Conservation (phyloP, 345 rosid species). For the Eucalyptus tenuipes region DNA sequence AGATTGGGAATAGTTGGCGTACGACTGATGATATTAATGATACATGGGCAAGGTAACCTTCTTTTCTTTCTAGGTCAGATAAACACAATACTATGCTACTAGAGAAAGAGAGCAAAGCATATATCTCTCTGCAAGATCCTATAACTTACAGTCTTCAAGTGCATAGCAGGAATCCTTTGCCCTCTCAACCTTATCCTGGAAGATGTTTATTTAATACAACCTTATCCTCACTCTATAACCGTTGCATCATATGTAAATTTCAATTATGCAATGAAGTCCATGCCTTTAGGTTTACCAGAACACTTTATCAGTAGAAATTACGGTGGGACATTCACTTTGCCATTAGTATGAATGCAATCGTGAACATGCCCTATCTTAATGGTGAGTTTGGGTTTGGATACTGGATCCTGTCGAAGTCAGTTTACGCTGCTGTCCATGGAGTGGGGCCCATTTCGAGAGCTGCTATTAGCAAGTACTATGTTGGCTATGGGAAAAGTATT, state of each 20-base stretch:
- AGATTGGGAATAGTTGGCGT: conserved; percentile 98
- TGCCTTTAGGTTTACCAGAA: background rate
- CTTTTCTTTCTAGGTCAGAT: background rate
- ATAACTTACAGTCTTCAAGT: background rate
- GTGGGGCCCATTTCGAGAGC: background rate
- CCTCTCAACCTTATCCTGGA: background rate
- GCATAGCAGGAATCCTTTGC: background rate
- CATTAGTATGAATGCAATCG: background rate
- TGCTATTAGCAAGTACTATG: background rate
- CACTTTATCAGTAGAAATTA: background rate
- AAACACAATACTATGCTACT: background rate
- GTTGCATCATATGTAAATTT: background rate
- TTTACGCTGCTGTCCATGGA: background rate
- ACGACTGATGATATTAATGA: conserved; percentile 90
- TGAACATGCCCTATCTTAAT: background rate
- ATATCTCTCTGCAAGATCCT: background rate
- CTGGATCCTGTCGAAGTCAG: background rate
- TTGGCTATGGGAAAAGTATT: background rate
- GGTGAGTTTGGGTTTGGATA: background rate
- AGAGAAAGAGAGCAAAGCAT: background rate
- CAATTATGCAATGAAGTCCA: background rate
- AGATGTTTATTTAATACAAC: background rate
- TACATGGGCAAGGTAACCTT: conserved; percentile 81
- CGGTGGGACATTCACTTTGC: background rate
- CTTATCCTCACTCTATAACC: background rate